Base-by-base conservation (phyloP, 495 filamentous ascomycete species). In the Neurospora tetraspora region DNA sequence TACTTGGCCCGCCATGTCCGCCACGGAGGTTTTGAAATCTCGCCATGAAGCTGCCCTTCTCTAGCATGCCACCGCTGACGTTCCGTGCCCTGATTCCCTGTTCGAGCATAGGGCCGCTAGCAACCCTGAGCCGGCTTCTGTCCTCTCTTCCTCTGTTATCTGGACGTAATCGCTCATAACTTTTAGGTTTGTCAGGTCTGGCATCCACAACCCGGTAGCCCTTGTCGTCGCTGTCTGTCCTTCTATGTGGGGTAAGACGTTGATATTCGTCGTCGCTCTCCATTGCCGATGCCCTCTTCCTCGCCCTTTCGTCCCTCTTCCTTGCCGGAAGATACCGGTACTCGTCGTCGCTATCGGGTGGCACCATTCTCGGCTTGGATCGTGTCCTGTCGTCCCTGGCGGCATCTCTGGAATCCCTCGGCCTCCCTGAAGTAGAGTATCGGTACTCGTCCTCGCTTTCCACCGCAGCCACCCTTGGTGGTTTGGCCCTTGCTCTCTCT, bases 371-470 rank as follows among this genome's bases (percentile, higher is more conserved):
- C 76, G 53, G 79, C 77, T n/a, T 74, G 7, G 39, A n/a, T 36
- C 27, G 53, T 61, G 53, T 16, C 8, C 53, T 14, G 12, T 16
- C 53, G 27, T 61, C 53, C 12, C 53, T 61, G 23, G 53, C 12
- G 27, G 53, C 27, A 61, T 61, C 53, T 34, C 53, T 61, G 53
- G 23, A 61, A 34, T 34, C 53, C 14, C 27, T 34, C 53, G 53
- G 71, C 61, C 69, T 73, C 71, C 69, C 34, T 3, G 53, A 61
- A 16, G 53, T 34, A 31, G 53, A 18, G 53, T 61, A 74, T 75
- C 71, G 72, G 71, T 74, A 80, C 78, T 78, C 76, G 72, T 78
- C 74, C 72, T 72, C 73, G 59, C 72, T 74, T 68, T 72, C 81
- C 77, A 18, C 38, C 69, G 38, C 39, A 18, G 37, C 69, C 36